A percentile compares a stretch with the other conserved stretches of the same genome.
Evolutionary conservation across 2,329 filamentous ascomycete genomes (phyloP).

Genomic region (Phialemoniopsis sp.): DNA sequence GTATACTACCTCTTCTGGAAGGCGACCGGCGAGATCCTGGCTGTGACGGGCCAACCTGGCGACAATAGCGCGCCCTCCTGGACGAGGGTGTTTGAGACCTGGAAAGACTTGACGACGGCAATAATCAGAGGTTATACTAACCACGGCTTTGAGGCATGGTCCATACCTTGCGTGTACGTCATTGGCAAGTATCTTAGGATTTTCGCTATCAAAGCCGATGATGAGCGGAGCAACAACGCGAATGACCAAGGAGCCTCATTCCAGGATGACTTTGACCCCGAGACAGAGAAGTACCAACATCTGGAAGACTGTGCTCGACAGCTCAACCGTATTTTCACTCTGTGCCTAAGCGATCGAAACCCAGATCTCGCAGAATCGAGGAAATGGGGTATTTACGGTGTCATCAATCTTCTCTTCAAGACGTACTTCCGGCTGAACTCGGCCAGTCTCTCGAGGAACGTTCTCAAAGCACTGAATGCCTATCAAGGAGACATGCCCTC

Average conservation of each 20-base stretch:
- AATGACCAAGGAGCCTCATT: conserved; percentile 43
- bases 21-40: conserved; percentile 68
- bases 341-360: conserved; percentile 86
- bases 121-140: conserved; percentile 80
- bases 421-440: conserved; percentile 96
- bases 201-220: conserved; percentile 89
- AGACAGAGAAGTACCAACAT: conserved; percentile 74
- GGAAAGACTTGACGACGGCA: conserved; percentile 77
- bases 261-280: conserved; percentile 78
- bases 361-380: conserved; percentile 71
- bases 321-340: conserved; percentile 85
- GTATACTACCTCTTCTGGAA: conserved; percentile 84
- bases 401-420: conserved; percentile 94
- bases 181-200: conserved; percentile 80
- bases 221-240: conserved; percentile 46
- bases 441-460: conserved; percentile 83
- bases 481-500: conserved; percentile 76
- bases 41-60: conserved; percentile 40
- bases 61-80: conserved; percentile 49
- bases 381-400: conserved; percentile 97
- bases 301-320: conserved; percentile 87
- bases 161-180: conserved; percentile 83
- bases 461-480: conserved; percentile 78
- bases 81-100: conserved; percentile 79
- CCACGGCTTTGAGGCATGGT: conserved; percentile 79